Evolutionary conservation across 306 rosid genomes (phyloP).

Genomic region (Trifolium fragiferum): DNA sequence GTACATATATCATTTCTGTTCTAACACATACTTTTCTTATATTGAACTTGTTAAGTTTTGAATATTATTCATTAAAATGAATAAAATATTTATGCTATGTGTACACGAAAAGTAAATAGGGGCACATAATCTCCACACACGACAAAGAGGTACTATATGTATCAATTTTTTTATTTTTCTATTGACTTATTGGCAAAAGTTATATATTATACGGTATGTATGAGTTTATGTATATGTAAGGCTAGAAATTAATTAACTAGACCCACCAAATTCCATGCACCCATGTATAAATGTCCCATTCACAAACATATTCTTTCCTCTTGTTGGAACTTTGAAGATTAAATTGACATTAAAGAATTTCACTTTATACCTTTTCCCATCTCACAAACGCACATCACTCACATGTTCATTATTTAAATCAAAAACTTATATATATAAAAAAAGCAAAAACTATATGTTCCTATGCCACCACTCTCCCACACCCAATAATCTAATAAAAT

Average conservation of each 20-base stretch:
- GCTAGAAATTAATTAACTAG: constrained; percentile 6
- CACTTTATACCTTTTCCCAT: constrained; percentile 44
- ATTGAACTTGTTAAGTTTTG: neutral
- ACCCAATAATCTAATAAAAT: constrained; percentile 34
- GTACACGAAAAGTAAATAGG: constrained; percentile 1
- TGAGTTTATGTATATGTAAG: neutral
- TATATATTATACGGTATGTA: neutral
- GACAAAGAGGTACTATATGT: neutral
- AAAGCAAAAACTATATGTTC: constrained; percentile 10
- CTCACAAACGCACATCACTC: constrained; percentile 21
- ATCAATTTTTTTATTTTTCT: neutral
- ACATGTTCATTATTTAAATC: constrained; percentile 12
- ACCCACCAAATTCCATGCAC: constrained; percentile 38
- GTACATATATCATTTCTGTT: too few species aligned
- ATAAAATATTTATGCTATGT: constrained; percentile 1
- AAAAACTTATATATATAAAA: neutral
- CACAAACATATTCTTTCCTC: constrained; percentile 12
- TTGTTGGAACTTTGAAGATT: constrained; percentile 21
- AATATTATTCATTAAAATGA: neutral
- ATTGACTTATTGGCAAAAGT: neutral
- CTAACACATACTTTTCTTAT: neutral
- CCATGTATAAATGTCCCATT: constrained; percentile 36
- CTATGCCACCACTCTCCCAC: constrained; percentile 35
- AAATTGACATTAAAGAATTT: constrained; percentile 28
- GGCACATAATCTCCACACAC: constrained; percentile 4